Conservation (phyloP, 2,329 filamentous ascomycete species). For the Aspergillus sp. region DNA sequence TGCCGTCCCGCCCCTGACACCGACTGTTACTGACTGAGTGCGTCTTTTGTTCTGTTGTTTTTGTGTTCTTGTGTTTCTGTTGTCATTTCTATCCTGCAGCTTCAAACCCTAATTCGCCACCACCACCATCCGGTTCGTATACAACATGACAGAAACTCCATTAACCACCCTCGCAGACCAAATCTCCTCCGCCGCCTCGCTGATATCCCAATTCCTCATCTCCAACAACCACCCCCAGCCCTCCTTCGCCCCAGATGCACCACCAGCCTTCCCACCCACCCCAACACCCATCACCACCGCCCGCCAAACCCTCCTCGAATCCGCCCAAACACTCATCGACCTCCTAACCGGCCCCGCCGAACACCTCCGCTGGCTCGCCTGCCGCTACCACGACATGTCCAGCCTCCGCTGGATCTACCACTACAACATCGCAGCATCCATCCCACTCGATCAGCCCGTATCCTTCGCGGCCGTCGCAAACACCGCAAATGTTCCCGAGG, state of each 20-base stretch:
- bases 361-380: conserved; percentile 4
- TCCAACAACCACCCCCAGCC: neutral
- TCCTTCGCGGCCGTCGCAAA: neutral
- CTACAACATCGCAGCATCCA: neutral
- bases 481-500: neutral
- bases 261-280: neutral
- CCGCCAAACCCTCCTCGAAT: neutral
- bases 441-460: neutral
- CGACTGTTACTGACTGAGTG: too few species aligned
- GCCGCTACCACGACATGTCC: conserved; percentile 6
- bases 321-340: neutral
- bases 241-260: neutral
- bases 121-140: too few species aligned
- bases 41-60: too few species aligned
- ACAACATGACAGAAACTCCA: too few species aligned
- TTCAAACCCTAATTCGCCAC: too few species aligned
- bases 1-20: too few species aligned
- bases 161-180: neutral
- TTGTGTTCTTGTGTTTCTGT: too few species aligned
- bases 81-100: too few species aligned
- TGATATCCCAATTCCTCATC: neutral
- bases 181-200: neutral
- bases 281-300: neutral
- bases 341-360: neutral
- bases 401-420: conserved; percentile 7